A percentile compares a stretch with the other conserved stretches of the same genome.
Evolutionary conservation across 192 early-diverging fungal genomes (phyloP).

Genomic region (Phlyctochytrium bullatum): DNA sequence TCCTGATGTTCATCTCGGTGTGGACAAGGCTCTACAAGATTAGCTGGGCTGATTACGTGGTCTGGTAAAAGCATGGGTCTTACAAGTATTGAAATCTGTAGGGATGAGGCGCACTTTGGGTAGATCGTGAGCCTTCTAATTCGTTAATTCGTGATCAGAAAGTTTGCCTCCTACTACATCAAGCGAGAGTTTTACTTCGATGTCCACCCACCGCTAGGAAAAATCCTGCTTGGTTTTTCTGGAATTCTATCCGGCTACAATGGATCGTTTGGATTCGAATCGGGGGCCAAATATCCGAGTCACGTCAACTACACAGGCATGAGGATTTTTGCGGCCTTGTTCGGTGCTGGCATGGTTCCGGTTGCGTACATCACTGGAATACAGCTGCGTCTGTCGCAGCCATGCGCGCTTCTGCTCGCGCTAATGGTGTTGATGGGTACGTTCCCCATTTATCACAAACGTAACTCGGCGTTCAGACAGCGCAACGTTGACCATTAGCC

Average conservation of each 20-base stretch:
- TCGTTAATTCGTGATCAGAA: slow-evolving; percentile 18
- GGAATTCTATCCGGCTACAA: slow-evolving; percentile 83
- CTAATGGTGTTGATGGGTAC: slow-evolving; percentile 76
- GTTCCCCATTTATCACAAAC: background rate
- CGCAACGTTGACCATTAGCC: slow-evolving; percentile 73
- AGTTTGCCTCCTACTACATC: slow-evolving; percentile 94
- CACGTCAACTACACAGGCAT: slow-evolving; percentile 81
- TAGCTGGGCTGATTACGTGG: slow-evolving; percentile 43
- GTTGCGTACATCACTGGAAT: slow-evolving; percentile 83
- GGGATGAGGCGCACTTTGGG: slow-evolving; percentile 68
- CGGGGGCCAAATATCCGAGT: slow-evolving; percentile 72
- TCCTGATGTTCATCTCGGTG: slow-evolving; percentile 32
- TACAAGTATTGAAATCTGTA: slow-evolving; percentile 15
- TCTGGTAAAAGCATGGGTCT: slow-evolving; percentile 34
- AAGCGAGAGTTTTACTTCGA: slow-evolving; percentile 94
- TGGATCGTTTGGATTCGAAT: slow-evolving; percentile 82
- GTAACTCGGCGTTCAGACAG: too few relatives aligned
- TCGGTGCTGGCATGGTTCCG: slow-evolving; percentile 85
- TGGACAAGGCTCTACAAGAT: slow-evolving; percentile 56
- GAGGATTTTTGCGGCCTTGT: slow-evolving; percentile 84
- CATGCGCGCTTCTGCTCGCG: slow-evolving; percentile 69
- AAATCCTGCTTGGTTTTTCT: slow-evolving; percentile 87
- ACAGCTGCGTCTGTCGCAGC: slow-evolving; percentile 68
- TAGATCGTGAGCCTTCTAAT: slow-evolving; percentile 9
- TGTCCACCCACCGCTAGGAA: slow-evolving; percentile 96